Evolutionary conservation across 2,329 filamentous ascomycete genomes (phyloP).

Genomic region (Trichophyton schoenleinii): DNA sequence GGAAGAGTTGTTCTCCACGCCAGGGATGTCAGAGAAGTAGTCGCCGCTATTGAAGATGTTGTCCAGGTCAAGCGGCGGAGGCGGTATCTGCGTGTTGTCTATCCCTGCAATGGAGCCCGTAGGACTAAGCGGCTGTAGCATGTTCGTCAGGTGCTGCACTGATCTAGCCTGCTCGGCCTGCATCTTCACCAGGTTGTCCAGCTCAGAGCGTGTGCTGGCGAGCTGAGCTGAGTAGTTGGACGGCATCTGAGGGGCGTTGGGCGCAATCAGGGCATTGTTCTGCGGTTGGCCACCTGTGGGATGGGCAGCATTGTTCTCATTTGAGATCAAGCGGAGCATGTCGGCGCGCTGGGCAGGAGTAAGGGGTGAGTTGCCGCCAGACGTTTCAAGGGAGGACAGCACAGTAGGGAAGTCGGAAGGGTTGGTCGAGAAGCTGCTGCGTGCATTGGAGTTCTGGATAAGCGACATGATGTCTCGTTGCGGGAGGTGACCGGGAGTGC

Average conservation of each 20-base stretch:
- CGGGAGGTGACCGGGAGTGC: slow-evolving; percentile 15
- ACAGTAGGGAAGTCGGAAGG: slow-evolving; percentile 35
- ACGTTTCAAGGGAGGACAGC: slow-evolving; percentile 32
- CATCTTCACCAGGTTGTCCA: slow-evolving; percentile 65
- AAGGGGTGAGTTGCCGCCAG: slow-evolving; percentile 32
- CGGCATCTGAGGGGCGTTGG: slow-evolving; percentile 43
- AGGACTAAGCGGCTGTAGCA: slow-evolving; percentile 69
- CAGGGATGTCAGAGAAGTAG: slow-evolving; percentile 38
- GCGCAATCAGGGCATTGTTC: slow-evolving; percentile 47
- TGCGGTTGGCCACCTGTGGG: slow-evolving; percentile 23
- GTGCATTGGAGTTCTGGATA: slow-evolving; percentile 37
- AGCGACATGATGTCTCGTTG: slow-evolving; percentile 39
- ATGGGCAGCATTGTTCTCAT: slow-evolving; percentile 33
- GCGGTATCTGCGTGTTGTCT: slow-evolving; percentile 25
- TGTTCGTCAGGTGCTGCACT: slow-evolving; percentile 59
- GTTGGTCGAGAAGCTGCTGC: slow-evolving; percentile 27
- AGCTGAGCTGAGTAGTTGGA: slow-evolving; percentile 39
- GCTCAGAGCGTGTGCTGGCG: slow-evolving; percentile 56
- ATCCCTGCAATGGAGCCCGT: slow-evolving; percentile 66
- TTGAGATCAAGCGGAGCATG: slow-evolving; percentile 37
- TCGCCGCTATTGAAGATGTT: slow-evolving; percentile 45
- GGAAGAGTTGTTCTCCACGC: slow-evolving; percentile 21
- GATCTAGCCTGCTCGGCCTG: slow-evolving; percentile 67
- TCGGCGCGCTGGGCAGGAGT: slow-evolving; percentile 35
- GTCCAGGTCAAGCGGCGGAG: slow-evolving; percentile 42